Evolutionary conservation across 2,329 filamentous ascomycete species (phyloP).

Genomic region (Torrubiella hemipterigena): DNA sequence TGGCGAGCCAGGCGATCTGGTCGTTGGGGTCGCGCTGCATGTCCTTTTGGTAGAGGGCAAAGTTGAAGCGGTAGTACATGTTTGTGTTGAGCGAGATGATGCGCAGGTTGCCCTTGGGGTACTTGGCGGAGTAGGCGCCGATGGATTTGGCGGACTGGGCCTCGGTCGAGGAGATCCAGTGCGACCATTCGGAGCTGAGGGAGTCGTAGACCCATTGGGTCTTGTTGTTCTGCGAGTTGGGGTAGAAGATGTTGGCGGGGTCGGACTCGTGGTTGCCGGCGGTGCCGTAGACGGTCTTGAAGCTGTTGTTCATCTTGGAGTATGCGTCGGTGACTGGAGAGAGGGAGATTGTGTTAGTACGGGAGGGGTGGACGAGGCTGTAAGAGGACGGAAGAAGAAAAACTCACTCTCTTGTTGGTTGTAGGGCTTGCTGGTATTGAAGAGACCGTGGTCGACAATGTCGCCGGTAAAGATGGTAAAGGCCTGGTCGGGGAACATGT

Average conservation of each 20-base stretch:
- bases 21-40: conserved; percentile 38
- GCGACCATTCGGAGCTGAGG: conserved; percentile 31
- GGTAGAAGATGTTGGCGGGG: conserved; percentile 38
- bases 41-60: conserved; percentile 38
- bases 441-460: conserved; percentile 39
- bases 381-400: too few relatives aligned
- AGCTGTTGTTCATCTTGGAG: conserved; percentile 26
- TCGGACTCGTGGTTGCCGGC: conserved; percentile 46
- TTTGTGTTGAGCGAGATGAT: conserved; percentile 52
- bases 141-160: conserved; percentile 22
- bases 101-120: conserved; percentile 33
- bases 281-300: conserved; percentile 36
- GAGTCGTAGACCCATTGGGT: conserved; percentile 42
- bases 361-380: too few relatives aligned
- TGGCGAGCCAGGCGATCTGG: conserved; percentile 41
- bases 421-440: conserved; percentile 27
- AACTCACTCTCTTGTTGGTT: conserved; percentile 19
- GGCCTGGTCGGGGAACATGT: conserved; percentile 30
- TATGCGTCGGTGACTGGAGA: conserved; percentile 32
- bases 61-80: conserved; percentile 45
- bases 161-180: conserved; percentile 28
- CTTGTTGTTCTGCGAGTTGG: conserved; percentile 23
- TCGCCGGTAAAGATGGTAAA: conserved; percentile 50
- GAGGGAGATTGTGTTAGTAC: conserved; percentile 8
- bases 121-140: conserved; percentile 37